Evolutionary conservation across 2,329 filamentous ascomycete genomes (phyloP), one percentile per base, ranked within the genome.

Genomic region (Fusarium armeniacum): DNA sequence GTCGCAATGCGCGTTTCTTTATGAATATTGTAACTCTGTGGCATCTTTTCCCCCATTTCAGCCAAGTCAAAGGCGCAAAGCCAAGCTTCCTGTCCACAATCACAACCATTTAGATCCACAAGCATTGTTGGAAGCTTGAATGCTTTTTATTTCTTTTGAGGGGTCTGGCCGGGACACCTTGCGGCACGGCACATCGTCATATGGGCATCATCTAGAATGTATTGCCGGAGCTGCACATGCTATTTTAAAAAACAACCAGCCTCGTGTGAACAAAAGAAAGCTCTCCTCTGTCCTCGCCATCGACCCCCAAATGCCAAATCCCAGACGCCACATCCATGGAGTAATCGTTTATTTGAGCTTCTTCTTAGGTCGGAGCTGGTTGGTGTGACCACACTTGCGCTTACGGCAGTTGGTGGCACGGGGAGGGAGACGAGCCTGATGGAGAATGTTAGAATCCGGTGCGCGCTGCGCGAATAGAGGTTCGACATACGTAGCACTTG

Each of bases 291-390:
- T 76, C 75, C 74, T 75, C 76, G 75, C 78, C 77, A 77, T 71
- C 71, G 69, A 76, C 75, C 73, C 62, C 78, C 76, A 76, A 79
- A 80, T 81, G 77, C 78, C 79, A 78, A 75, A 81, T 78, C 81
- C 81, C 79, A 80, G 80, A 84, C 81, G 82, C 81, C 82, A 77
- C 78, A 79, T 80, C 76, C 79, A 78, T 78, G 75, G 72, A 75
- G 66, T 68, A 77, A 80, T 80, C 77, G 79, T 81, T 78, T 84
- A 85, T 88, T 98, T 97, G 83, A 97, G 90, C 95, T 99, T 99
- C 94, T 99, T 99, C 95, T 99, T 99, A 85, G 96, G 96, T 87
- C 96, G 93, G 83, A 99, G 93, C 91, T 99, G 96, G 93, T 98
- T 98, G 88, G 92, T 97, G 92, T 98, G 96, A 74, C 95, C 96